Percentiles rank a stretch among this genome's conserved stretches.
These are phyloP conservation scores for Penicillium verrucosum DNA, from an alignment of 2,329 filamentous ascomycete genomes.

Conservation along the genomic window DNA sequence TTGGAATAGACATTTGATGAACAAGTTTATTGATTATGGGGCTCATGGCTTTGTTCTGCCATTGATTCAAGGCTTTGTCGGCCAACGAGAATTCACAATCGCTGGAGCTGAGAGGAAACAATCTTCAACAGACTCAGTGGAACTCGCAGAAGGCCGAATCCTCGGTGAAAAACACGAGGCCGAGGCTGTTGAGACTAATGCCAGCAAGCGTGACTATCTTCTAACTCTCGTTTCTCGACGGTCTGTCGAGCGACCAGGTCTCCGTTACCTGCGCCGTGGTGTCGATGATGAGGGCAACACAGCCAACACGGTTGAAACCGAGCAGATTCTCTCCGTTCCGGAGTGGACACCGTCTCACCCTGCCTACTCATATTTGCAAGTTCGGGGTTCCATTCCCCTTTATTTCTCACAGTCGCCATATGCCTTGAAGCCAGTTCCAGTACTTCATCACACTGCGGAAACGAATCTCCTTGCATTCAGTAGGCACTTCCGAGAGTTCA, in stretches of 20 bases:
- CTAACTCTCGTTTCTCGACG: constrained; percentile 91
- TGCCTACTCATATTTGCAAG: constrained; percentile 79
- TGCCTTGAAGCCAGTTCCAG: constrained; percentile 81
- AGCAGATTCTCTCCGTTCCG: constrained; percentile 78
- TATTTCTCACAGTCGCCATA: constrained; percentile 96
- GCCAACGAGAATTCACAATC: constrained; percentile 75
- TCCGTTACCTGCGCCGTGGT: constrained; percentile 85
- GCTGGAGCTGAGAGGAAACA: constrained; percentile 43
- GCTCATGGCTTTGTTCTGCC: constrained; percentile 72
- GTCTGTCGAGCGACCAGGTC: constrained; percentile 77
- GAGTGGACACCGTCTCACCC: constrained; percentile 61
- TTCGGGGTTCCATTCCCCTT: constrained; percentile 85
- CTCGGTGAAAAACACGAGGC: constrained; percentile 44
- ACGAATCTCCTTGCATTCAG: constrained; percentile 76
- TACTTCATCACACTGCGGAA: constrained; percentile 74
- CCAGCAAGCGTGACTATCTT: constrained; percentile 55
- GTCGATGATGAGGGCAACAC: constrained; percentile 85
- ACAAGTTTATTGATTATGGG: constrained; percentile 70
- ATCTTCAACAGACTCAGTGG: constrained; percentile 9
- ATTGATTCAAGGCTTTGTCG: constrained; percentile 90
- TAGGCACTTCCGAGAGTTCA: constrained; percentile 71
- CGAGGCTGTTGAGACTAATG: constrained; percentile 25
- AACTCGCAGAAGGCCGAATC: constrained; percentile 28
- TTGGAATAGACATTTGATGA: constrained; percentile 78
- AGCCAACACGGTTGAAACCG: constrained; percentile 90